Base-by-base conservation (phyloP, 257 asterid genomes). In the Apocynum venetum region DNA sequence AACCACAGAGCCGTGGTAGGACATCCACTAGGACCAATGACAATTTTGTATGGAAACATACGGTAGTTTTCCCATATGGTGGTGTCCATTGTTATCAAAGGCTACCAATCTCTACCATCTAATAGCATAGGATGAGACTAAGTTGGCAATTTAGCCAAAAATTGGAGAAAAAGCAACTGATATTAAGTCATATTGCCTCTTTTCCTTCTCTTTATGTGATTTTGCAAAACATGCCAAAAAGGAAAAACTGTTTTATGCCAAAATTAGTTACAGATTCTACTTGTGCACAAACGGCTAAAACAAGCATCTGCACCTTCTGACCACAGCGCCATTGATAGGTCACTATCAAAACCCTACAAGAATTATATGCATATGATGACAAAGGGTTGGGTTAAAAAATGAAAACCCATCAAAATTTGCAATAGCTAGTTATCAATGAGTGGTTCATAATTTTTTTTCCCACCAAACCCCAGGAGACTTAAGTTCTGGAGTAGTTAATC, bases 231-330 rank as follows among this genome's bases (percentile, higher is more conserved):
- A 14, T 10, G 13, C 38, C 11, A 70, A 47, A 56, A n/a, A 31
- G 15, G 20, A 70, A 8, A 57, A 71, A 36, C 59, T 60, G 11
- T 61, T 49, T 40, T 20, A 20, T 41, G 68, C 65, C 82, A 79
- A 79, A 79, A 79, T 65, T 79, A 71, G 47, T n/a, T 79, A 73
- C 78, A 79, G 15, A 63, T 52, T 48, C 55, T 73, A 71, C 41
- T 72, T 40, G 74, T 64, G 31, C 68, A 64, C 6, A 36, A 41
- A 72, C 2, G 43, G 53, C 64, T 47, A 48, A 72, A 4, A 49
- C 25, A 38, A 64, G 72, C 70, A 72, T 41, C 43, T 48, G 73
- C 31, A 78, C 77, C 53, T 48, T 63, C 1, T 61, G 49, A 64
- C 20, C 47, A 73, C 70, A 79, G 49, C 13, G 64, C 74, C 46